Percentiles rank a stretch among this genome's conserved stretches.
Evolutionary conservation across 148 eudicot species (phyloP).

Genomic region (Chenopodium quinoa): DNA sequence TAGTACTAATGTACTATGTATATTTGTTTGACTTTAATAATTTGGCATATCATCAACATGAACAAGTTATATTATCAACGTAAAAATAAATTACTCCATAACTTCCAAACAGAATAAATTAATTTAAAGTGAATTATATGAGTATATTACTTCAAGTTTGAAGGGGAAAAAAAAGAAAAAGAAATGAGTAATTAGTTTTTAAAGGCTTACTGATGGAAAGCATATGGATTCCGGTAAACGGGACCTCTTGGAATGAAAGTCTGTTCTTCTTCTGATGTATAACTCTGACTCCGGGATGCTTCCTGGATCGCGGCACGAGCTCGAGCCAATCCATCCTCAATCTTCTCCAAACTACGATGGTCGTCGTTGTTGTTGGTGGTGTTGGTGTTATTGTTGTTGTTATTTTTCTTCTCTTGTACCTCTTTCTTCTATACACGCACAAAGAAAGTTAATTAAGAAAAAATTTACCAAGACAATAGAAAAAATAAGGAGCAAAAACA

Average conservation of each 20-base stretch:
- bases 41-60: too few species aligned
- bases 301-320: conserved; percentile 23
- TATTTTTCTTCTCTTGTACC: not conserved
- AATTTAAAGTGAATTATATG: too few species aligned
- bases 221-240: conserved; percentile 29
- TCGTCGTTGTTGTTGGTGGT: not conserved
- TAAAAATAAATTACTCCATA: too few species aligned
- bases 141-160: too few species aligned
- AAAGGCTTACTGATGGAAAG: conserved; percentile 26
- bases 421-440: not conserved
- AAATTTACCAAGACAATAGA: not conserved
- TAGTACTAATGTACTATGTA: too few species aligned
- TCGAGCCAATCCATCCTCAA: conserved; percentile 26
- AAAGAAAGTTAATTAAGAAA: not conserved
- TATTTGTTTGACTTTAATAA: too few species aligned
- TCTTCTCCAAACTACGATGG: not conserved
- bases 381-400: not conserved
- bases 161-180: too few species aligned
- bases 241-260: conserved; percentile 31
- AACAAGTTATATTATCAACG: too few species aligned
- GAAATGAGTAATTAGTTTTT: too few species aligned
- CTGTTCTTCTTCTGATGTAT: conserved; percentile 10
- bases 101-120: too few species aligned
- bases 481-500: not conserved
- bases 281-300: conserved; percentile 14